These are phyloP conservation scores for Neobulgaria alba DNA, from an alignment of 2,329 filamentous ascomycete genomes.

Conservation along the genomic window DNA sequence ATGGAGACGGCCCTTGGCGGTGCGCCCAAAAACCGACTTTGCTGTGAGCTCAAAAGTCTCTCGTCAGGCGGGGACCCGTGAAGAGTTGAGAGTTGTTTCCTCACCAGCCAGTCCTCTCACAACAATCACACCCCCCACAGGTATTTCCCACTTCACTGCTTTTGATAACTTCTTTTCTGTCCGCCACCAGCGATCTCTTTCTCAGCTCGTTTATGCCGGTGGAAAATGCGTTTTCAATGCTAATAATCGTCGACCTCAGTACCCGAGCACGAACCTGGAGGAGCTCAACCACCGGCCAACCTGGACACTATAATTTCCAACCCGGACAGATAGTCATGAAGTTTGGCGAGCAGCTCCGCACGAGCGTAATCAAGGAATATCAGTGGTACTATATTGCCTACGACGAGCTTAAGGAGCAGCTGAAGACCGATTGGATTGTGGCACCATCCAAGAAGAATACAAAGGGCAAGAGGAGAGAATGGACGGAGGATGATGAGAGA, in stretches of 20 bases:
- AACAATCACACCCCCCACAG: too few species aligned
- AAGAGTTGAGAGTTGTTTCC: too few species aligned
- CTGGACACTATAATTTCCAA: slow-evolving; percentile 15
- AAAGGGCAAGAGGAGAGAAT: slow-evolving; percentile 51
- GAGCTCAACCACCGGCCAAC: slow-evolving; percentile 1
- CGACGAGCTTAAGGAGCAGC: slow-evolving; percentile 79
- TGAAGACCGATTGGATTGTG: slow-evolving; percentile 63
- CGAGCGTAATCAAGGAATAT: slow-evolving; percentile 93
- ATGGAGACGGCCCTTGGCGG: too few species aligned
- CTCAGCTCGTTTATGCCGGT: slow-evolving; percentile 8
- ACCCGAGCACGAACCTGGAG: slow-evolving; percentile 11
- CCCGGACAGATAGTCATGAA: slow-evolving; percentile 57
- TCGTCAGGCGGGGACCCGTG: too few species aligned
- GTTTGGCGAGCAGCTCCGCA: slow-evolving; percentile 95
- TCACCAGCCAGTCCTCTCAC: too few species aligned
- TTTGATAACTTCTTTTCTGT: too few species aligned
- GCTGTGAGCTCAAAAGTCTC: too few species aligned
- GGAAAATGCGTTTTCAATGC: slow-evolving; percentile 16
- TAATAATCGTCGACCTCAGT: slow-evolving; percentile 24
- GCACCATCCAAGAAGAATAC: slow-evolving; percentile 37
- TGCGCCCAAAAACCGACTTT: too few species aligned
- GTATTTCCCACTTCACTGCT: too few species aligned
- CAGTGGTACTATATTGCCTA: slow-evolving; percentile 99
- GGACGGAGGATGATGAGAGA: slow-evolving; percentile 88
- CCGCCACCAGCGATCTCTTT: slow-evolving; percentile 15